Evolutionary conservation across 1,284 basidiomycete species (phyloP).

Genomic region (Phaffia rhodozyma): DNA sequence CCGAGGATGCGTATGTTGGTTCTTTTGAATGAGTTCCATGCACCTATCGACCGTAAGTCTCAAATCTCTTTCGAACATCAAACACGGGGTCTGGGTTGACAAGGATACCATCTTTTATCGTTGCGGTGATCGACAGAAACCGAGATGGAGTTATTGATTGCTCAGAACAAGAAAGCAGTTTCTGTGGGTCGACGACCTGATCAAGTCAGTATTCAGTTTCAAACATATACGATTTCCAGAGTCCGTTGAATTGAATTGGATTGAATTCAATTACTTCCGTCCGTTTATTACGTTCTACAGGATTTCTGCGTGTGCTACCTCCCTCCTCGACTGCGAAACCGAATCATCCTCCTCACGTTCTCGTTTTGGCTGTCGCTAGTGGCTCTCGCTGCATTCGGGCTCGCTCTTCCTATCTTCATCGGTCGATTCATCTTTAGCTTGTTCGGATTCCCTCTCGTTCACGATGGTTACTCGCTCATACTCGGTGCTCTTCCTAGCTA

Average conservation of each 20-base stretch:
- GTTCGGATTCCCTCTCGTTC: background rate
- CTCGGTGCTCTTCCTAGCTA: background rate
- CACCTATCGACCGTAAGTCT: background rate
- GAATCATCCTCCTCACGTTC: slow-evolving; percentile 6
- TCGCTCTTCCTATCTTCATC: slow-evolving; percentile 2
- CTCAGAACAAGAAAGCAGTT: slow-evolving; percentile 9
- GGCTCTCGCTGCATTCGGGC: background rate
- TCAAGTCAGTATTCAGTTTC: no score
- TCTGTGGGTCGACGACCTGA: background rate
- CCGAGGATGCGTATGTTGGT: slow-evolving; percentile 6
- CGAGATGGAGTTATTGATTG: background rate
- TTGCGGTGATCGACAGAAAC: no score
- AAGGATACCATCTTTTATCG: background rate
- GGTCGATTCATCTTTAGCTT: background rate
- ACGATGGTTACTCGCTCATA: slow-evolving; percentile 8
- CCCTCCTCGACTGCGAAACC: slow-evolving; percentile 3
- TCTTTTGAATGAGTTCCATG: background rate
- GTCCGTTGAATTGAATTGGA: background rate
- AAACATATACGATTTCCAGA: no score
- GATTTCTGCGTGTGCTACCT: slow-evolving; percentile 14
- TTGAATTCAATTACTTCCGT: background rate
- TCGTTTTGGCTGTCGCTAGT: slow-evolving; percentile 1
- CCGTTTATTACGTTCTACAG: background rate
- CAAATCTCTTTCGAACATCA: no score
- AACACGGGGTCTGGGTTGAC: background rate